Percentiles rank a stretch among this genome's conserved stretches.
These are phyloP conservation scores for Crotalaria pallida DNA, from an alignment of 306 rosid genomes.

Conservation along the genomic window DNA sequence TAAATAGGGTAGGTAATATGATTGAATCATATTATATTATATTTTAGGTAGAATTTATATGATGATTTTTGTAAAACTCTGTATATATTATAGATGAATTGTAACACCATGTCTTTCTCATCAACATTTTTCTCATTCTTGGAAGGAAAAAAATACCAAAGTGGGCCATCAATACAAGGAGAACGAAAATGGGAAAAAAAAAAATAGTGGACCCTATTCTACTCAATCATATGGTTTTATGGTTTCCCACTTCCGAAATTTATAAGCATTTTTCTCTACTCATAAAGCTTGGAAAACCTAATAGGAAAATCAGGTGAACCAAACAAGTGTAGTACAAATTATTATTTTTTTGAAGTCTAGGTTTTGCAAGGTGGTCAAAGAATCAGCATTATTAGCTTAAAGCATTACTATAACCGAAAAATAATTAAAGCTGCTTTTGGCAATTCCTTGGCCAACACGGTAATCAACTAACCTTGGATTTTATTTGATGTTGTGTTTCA, in stretches of 20 bases:
- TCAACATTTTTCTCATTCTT: neutral
- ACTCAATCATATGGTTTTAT: conserved; percentile 2
- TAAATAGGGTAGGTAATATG: too few species aligned
- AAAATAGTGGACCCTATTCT: conserved; percentile 12
- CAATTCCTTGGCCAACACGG: neutral
- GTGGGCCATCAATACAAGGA: neutral
- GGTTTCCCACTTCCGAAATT: conserved; percentile 20
- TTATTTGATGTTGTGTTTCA: conserved; percentile 30
- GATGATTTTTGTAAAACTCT: neutral
- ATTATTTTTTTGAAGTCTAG: neutral
- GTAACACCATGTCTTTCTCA: neutral
- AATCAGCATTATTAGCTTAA: neutral
- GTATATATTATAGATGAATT: neutral
- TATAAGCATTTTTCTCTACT: neutral
- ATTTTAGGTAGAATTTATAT: neutral
- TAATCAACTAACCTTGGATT: neutral
- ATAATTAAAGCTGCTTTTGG: neutral
- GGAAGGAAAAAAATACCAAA: neutral
- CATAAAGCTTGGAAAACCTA: neutral
- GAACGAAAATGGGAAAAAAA: neutral
- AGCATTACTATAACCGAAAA: too few species aligned
- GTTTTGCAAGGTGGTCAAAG: conserved; percentile 7
- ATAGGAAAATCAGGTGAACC: neutral
- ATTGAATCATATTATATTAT: neutral
- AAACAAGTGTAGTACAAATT: neutral